These are phyloP conservation scores for Ormosia emarginata DNA, from an alignment of 306 rosid genomes.

Conservation along the genomic window DNA sequence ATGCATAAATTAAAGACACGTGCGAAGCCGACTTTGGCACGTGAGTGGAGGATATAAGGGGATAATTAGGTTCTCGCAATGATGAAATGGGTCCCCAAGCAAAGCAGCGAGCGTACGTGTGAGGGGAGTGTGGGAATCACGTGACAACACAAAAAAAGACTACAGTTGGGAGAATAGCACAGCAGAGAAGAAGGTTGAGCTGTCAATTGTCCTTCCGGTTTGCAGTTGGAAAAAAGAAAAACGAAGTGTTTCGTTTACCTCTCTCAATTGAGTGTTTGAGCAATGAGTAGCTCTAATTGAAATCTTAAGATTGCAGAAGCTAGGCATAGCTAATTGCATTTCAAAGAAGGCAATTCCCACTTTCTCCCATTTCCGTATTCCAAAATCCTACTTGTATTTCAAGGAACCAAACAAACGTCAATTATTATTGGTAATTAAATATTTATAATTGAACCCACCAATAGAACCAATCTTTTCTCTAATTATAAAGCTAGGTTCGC, in stretches of 20 bases:
- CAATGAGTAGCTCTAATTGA: conserved; percentile 22
- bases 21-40: conserved; percentile 61
- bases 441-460: conserved; percentile 10
- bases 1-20: conserved; percentile 34
- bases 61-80: conserved; percentile 27
- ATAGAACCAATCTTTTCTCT: background rate
- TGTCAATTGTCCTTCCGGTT: conserved; percentile 56
- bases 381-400: conserved; percentile 32
- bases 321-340: background rate
- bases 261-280: conserved; percentile 33
- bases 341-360: conserved; percentile 24
- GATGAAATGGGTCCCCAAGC: conserved; percentile 31
- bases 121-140: conserved; percentile 64
- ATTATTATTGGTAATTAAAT: background rate
- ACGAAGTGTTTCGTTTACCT: conserved; percentile 35
- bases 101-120: conserved; percentile 37
- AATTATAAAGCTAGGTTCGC: background rate
- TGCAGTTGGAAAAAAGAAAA: conserved; percentile 52
- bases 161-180: conserved; percentile 20
- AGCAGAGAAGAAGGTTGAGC: conserved; percentile 37
- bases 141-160: conserved; percentile 48
- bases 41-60: conserved; percentile 39
- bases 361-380: conserved; percentile 8
- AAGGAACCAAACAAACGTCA: conserved; percentile 27
- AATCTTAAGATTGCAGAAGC: conserved; percentile 25